Conservation (phyloP, 148 eudicot species). For the Camellia japonica region DNA sequence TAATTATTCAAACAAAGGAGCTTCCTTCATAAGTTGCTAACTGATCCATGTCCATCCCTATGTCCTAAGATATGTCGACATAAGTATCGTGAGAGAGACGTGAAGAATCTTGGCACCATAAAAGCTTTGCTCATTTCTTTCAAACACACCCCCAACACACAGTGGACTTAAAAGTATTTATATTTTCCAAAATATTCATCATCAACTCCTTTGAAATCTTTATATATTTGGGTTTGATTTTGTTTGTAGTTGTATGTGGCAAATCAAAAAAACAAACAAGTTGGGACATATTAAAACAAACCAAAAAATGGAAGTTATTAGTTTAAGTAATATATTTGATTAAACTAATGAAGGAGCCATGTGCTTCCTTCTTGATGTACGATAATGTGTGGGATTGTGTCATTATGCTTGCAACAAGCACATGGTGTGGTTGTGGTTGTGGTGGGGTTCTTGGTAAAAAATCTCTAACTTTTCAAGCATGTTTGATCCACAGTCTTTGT, state of each 20-base stretch:
- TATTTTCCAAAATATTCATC: background rate
- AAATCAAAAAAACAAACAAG: background rate
- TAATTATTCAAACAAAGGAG: background rate
- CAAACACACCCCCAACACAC: conserved; percentile 1
- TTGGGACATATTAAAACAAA: background rate
- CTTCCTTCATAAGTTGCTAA: background rate
- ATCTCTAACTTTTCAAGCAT: conserved; percentile 30
- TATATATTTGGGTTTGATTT: background rate
- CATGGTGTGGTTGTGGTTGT: conserved; percentile 39
- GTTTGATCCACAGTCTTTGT: conserved; percentile 36
- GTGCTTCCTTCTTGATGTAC: conserved; percentile 17
- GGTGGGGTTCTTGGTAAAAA: conserved; percentile 27
- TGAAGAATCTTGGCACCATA: conserved; percentile 18
- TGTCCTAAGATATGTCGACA: conserved; percentile 16
- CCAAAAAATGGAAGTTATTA: background rate
- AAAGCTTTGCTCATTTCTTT: background rate
- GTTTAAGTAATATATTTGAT: background rate
- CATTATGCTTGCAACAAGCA: conserved; percentile 34
- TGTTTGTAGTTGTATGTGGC: background rate
- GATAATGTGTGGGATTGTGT: conserved; percentile 23
- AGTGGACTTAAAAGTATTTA: conserved; percentile 13
- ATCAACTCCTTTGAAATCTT: background rate
- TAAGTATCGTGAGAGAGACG: conserved; percentile 1
- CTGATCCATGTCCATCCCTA: conserved; percentile 18
- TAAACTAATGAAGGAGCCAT: conserved; percentile 26